phyloP scores from a whole-genome alignment of 768 basidiomycete genomes.

The Mycena belliarum region DNA sequence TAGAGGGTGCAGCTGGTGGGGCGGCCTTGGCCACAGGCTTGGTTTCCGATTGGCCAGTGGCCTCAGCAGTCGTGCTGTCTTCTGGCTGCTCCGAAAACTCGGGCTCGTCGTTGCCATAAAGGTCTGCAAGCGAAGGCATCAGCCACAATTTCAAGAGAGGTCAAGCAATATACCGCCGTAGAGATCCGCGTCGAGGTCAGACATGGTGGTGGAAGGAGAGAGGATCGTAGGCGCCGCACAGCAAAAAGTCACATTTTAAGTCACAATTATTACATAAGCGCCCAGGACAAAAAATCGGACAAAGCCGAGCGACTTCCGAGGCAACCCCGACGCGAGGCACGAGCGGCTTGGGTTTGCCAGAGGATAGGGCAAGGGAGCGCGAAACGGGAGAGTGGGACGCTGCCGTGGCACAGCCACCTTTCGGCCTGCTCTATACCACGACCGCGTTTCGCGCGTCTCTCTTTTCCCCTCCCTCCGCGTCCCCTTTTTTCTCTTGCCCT shows the following conservation, averaged over 20 bases:
- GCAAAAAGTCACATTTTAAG: not conserved
- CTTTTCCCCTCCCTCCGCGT: no score
- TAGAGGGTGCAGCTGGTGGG: conserved; percentile 20
- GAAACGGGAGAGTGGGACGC: no score
- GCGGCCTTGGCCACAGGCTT: conserved; percentile 24
- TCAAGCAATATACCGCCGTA: conserved; percentile 64
- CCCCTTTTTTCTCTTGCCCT: no score
- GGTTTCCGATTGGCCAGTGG: conserved; percentile 24
- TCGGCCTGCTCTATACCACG: no score
- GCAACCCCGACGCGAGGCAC: no score
- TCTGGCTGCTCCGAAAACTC: conserved; percentile 56
- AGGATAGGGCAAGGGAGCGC: no score
- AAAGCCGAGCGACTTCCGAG: no score
- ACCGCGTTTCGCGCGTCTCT: no score
- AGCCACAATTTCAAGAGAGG: not conserved
- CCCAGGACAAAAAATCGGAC: no score
- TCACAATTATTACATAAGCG: not conserved
- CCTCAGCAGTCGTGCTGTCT: conserved; percentile 33
- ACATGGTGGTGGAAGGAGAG: conserved; percentile 49
- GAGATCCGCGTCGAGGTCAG: conserved; percentile 86
- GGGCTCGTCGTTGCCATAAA: conserved; percentile 73
- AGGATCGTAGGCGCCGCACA: conserved; percentile 29
- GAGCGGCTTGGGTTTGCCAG: no score
- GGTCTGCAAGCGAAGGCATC: conserved; percentile 42
- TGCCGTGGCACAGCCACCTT: no score